Evolutionary conservation across 2,329 filamentous ascomycete species (phyloP), one percentile per base, ranked within the genome.

Genomic region (Paecilomyces formosus): DNA sequence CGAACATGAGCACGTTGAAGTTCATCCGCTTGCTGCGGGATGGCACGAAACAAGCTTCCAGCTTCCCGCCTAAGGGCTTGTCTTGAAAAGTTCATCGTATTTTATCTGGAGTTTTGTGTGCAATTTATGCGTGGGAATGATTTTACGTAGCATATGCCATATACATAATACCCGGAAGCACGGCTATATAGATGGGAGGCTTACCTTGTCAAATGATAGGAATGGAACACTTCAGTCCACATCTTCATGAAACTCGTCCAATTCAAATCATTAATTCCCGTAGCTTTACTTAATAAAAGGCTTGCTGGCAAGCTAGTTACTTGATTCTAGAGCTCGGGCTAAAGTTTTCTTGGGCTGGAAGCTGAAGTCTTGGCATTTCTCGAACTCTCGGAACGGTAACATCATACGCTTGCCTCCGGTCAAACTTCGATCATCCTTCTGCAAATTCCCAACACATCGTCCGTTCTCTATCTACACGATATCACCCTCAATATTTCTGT

Each of bases 1-100:
- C 89, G 8, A 88, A 88, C 66, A 81, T 97, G 62, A 85, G 86
- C 33, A 87, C 83, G 8, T 72, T 97, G 64, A 85, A 86, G 60
- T 97, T 92, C 81, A 81, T 91, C 61, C 86, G 90, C 61, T 79
- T 97, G 58, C 82, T 83, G 3, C 85, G 81, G 58, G 79, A 82
- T 30, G 90, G 90, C 3, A 77, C 73, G 12, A 81, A 86, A 62
- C 83, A 85, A 66, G 77, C 85, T n/a, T 88, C 89, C 24, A 88
- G 81, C 61, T 96, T 96, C 69, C 93, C 92, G 21, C 91, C 91
- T 2, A 86, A 82, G 65, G 82, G 81, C 35, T 68, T 77, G 57
- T 78, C 78, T 63, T 80, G 68, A 78, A 22, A 18, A 55, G n/a
- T 64, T 58, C 55, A 58, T 35, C 51, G 9, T 57, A 53, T 60